Evolutionary conservation across 345 rosid species (phyloP).

Genomic region (Combretum micranthum): DNA sequence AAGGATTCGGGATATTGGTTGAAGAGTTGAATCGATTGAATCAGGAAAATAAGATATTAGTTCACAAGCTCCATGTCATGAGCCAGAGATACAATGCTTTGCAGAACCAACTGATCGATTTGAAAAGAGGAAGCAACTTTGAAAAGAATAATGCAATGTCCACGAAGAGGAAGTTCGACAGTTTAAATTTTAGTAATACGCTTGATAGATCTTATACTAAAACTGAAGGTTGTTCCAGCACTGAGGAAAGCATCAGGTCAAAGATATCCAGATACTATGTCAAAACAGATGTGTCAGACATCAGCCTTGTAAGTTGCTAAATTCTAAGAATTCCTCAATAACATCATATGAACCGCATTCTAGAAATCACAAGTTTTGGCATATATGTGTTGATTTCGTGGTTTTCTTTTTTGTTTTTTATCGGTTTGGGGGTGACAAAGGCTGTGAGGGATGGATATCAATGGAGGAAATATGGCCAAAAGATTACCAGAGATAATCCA

Average conservation of each 20-base stretch:
- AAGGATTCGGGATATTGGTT: slow-evolving; percentile 4
- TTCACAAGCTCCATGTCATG: slow-evolving; percentile 13
- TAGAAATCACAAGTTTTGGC: background rate
- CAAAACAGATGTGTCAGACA: slow-evolving; percentile 35
- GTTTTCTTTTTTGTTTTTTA: background rate
- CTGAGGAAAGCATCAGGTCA: slow-evolving; percentile 31
- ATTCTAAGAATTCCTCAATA: background rate
- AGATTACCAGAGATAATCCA: slow-evolving; percentile 88
- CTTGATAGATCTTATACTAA: slow-evolving; percentile 14
- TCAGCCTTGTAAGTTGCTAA: slow-evolving; percentile 48
- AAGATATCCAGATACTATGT: slow-evolving; percentile 30
- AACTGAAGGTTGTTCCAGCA: slow-evolving; percentile 37
- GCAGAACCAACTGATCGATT: slow-evolving; percentile 15
- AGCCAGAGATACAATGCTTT: slow-evolving; percentile 18
- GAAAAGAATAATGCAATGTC: slow-evolving; percentile 1
- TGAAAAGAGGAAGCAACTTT: slow-evolving; percentile 8
- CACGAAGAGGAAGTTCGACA: slow-evolving; percentile 16
- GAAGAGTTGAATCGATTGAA: slow-evolving; percentile 20
- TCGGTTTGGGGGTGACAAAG: slow-evolving; percentile 15
- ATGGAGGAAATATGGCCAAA: slow-evolving; percentile 97
- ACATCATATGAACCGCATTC: too few species aligned
- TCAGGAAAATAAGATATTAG: slow-evolving; percentile 27
- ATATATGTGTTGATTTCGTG: background rate
- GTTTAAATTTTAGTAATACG: slow-evolving; percentile 13
- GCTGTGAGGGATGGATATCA: slow-evolving; percentile 82